These are phyloP conservation scores for Raddia distichophylla DNA, from an alignment of 176 grass and related monocot genomes.

Conservation along the genomic window DNA sequence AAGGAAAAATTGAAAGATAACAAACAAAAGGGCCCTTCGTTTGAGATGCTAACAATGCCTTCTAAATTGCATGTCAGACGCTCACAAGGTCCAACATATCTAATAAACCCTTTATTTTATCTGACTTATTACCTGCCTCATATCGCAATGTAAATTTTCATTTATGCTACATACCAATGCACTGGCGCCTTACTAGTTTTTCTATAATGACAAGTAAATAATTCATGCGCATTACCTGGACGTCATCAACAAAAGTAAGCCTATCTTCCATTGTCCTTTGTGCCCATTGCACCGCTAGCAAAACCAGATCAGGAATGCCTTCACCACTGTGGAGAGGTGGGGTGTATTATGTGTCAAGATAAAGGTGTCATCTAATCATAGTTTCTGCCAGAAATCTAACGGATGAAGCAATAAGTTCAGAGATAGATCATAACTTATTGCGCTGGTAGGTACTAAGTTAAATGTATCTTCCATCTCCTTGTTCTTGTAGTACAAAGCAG, in stretches of 20 bases:
- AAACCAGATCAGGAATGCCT: slow-evolving; percentile 94
- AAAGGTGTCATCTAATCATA: slow-evolving; percentile 26
- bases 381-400: slow-evolving; percentile 16
- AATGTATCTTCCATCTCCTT: slow-evolving; percentile 88
- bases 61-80: too few relatives aligned
- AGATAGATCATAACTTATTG: slow-evolving; percentile 56
- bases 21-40: too few relatives aligned
- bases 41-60: too few relatives aligned
- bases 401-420: neutral
- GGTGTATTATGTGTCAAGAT: slow-evolving; percentile 10
- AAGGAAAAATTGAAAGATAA: too few relatives aligned
- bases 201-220: too few relatives aligned
- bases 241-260: slow-evolving; percentile 93
- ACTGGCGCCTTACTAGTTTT: too few relatives aligned
- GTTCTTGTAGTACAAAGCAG: slow-evolving; percentile 94
- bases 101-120: too few relatives aligned
- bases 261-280: slow-evolving; percentile 94
- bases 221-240: slow-evolving; percentile 62
- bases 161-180: too few relatives aligned
- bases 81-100: too few relatives aligned
- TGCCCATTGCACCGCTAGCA: slow-evolving; percentile 88
- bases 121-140: too few relatives aligned
- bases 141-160: too few relatives aligned
- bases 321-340: slow-evolving; percentile 60
- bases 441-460: slow-evolving; percentile 97